phyloP scores from a whole-genome alignment of 2,329 filamentous ascomycete species.

The Gnomoniopsis sp. region DNA sequence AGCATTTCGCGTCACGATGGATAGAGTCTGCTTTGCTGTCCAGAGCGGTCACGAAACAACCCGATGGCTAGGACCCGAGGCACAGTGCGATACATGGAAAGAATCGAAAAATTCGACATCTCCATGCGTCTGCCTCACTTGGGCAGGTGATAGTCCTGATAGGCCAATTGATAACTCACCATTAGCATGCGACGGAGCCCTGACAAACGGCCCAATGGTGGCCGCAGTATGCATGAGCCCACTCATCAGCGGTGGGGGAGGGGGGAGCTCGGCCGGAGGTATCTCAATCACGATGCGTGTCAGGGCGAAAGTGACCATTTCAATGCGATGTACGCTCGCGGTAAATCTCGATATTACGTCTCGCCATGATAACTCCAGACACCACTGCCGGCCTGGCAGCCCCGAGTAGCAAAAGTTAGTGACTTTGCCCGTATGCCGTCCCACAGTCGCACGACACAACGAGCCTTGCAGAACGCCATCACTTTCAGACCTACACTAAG shows the following conservation, averaged over 20 bases:
- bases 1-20: not conserved
- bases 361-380: not conserved
- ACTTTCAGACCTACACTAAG: not conserved
- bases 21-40: not conserved
- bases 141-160: slow-evolving; percentile 15
- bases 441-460: too few species aligned
- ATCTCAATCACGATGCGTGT: not conserved
- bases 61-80: not conserved
- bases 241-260: not conserved
- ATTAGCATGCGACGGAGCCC: slow-evolving; percentile 8
- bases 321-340: not conserved
- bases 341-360: not conserved
- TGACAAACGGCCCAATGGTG: slow-evolving; percentile 16
- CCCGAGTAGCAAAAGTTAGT: not conserved
- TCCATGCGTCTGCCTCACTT: slow-evolving; percentile 1
- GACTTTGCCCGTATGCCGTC: not conserved
- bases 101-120: not conserved
- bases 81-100: not conserved
- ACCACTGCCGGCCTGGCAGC: not conserved
- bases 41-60: not conserved
- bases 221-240: slow-evolving; percentile 10
- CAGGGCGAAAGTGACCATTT: not conserved
- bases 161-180: slow-evolving; percentile 22
- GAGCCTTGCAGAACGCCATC: too few species aligned
- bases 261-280: not conserved